phyloP scores from a whole-genome alignment of 306 rosid species.

The Vicia sativa region DNA sequence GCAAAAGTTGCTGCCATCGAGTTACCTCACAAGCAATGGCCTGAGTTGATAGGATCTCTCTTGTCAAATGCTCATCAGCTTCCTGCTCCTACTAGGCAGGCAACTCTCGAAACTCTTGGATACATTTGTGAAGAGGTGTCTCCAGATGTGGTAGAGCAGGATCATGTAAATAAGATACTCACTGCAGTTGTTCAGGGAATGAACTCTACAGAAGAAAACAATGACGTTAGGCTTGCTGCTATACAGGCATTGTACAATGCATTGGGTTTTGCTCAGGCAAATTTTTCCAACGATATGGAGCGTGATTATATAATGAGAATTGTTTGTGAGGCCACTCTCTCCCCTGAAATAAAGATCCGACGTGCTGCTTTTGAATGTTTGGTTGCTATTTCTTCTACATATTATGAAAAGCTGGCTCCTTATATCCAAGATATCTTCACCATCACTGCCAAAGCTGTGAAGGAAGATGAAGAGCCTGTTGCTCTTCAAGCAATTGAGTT shows the following conservation, averaged over 20 bases:
- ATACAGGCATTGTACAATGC: slow-evolving; percentile 75
- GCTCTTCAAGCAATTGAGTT: slow-evolving; percentile 94
- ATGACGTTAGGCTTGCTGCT: slow-evolving; percentile 79
- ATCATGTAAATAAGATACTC: slow-evolving; percentile 80
- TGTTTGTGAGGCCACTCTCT: slow-evolving; percentile 91
- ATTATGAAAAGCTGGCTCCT: slow-evolving; percentile 80
- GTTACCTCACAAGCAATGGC: slow-evolving; percentile 92
- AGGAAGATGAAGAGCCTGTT: slow-evolving; percentile 89
- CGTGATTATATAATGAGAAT: slow-evolving; percentile 86
- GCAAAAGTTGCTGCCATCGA: slow-evolving; percentile 94
- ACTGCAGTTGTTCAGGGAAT: slow-evolving; percentile 91
- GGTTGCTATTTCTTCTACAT: slow-evolving; percentile 88
- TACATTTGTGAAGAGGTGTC: slow-evolving; percentile 94
- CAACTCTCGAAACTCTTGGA: slow-evolving; percentile 93
- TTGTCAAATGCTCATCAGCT: slow-evolving; percentile 76
- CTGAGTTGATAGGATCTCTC: slow-evolving; percentile 75
- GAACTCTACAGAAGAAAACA: slow-evolving; percentile 71
- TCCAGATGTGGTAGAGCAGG: slow-evolving; percentile 69
- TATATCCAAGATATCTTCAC: slow-evolving; percentile 81
- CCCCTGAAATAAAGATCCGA: slow-evolving; percentile 75
- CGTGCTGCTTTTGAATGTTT: slow-evolving; percentile 85
- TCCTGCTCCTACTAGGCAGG: slow-evolving; percentile 77
- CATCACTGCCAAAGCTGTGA: slow-evolving; percentile 89
- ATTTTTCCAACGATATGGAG: slow-evolving; percentile 88
- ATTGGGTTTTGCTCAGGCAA: slow-evolving; percentile 91